These are phyloP conservation scores for Leccinum broughii DNA, from an alignment of 768 basidiomycete species.

Conservation along the genomic window DNA sequence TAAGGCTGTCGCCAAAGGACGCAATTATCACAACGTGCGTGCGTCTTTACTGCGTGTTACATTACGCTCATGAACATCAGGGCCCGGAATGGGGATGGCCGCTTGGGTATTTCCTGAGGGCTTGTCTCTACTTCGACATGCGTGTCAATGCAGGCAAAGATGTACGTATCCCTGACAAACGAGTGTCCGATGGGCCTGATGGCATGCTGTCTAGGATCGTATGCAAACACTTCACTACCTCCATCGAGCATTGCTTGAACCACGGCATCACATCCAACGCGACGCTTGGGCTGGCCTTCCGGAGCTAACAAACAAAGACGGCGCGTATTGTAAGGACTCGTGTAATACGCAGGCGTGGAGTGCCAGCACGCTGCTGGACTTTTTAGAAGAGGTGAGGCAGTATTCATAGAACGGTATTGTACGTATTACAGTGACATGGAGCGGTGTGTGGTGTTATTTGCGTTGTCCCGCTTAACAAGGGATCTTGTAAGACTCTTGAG, in stretches of 20 bases:
- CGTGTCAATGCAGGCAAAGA: constrained; percentile 63
- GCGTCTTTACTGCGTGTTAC: background rate
- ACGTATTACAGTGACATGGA: background rate
- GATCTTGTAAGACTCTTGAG: constrained; percentile 7
- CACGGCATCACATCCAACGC: constrained; percentile 70
- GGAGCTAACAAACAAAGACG: constrained; percentile 87
- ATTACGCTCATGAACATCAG: constrained; percentile 38
- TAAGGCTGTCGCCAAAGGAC: constrained; percentile 80
- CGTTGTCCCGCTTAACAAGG: constrained; percentile 5
- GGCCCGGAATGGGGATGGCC: constrained; percentile 97
- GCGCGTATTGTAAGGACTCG: constrained; percentile 80
- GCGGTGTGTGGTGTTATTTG: constrained; percentile 32
- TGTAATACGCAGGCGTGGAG: constrained; percentile 98
- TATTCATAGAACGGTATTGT: constrained; percentile 13
- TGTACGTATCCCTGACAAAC: constrained; percentile 44
- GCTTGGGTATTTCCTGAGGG: constrained; percentile 91
- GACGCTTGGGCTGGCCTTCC: constrained; percentile 95
- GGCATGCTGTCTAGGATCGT: constrained; percentile 49
- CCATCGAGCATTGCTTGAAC: constrained; percentile 66
- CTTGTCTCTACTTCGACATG: constrained; percentile 87
- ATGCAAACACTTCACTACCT: constrained; percentile 77
- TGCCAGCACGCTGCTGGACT: constrained; percentile 87
- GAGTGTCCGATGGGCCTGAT: background rate
- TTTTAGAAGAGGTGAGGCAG: constrained; percentile 64
- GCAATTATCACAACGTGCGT: constrained; percentile 89